Evolutionary conservation across 768 basidiomycete genomes (phyloP).

Genomic region (Russula earlei): DNA sequence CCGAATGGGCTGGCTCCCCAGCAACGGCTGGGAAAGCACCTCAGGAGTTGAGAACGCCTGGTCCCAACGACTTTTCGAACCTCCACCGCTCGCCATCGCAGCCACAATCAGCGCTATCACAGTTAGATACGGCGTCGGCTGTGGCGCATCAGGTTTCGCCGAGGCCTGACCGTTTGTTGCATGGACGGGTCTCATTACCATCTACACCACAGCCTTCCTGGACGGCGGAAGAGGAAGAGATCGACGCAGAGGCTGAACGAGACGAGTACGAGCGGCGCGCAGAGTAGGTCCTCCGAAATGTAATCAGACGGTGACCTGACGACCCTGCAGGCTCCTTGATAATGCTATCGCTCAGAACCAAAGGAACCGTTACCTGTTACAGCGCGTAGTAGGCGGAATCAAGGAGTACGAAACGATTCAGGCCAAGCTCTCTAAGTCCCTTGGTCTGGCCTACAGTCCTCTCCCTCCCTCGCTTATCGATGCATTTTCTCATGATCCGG

Average conservation of each 20-base stretch:
- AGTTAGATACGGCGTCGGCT: neutral
- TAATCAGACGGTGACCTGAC: slow-evolving; percentile 8
- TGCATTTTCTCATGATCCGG: slow-evolving; percentile 68
- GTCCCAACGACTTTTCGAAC: neutral
- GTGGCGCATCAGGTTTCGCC: neutral
- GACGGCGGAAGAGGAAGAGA: slow-evolving; percentile 27
- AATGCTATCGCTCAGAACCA: slow-evolving; percentile 53
- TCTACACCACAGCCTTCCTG: slow-evolving; percentile 18
- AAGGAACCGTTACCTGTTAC: slow-evolving; percentile 57
- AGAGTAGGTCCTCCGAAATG: slow-evolving; percentile 33
- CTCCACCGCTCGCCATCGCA: neutral
- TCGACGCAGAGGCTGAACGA: slow-evolving; percentile 40
- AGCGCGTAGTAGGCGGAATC: slow-evolving; percentile 51
- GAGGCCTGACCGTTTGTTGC: slow-evolving; percentile 4
- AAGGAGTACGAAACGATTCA: slow-evolving; percentile 59
- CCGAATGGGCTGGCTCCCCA: neutral
- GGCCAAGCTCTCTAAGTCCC: slow-evolving; percentile 37
- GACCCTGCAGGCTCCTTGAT: slow-evolving; percentile 43
- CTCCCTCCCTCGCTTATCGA: slow-evolving; percentile 63
- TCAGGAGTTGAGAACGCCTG: neutral
- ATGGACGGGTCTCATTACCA: slow-evolving; percentile 31
- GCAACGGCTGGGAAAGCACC: neutral
- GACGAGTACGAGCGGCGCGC: slow-evolving; percentile 51
- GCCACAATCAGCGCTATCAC: neutral
- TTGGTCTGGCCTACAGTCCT: slow-evolving; percentile 38